Evolutionary conservation across 306 rosid species (phyloP), one percentile per base, ranked within the genome.

Genomic region (Arachis hypogaea): DNA sequence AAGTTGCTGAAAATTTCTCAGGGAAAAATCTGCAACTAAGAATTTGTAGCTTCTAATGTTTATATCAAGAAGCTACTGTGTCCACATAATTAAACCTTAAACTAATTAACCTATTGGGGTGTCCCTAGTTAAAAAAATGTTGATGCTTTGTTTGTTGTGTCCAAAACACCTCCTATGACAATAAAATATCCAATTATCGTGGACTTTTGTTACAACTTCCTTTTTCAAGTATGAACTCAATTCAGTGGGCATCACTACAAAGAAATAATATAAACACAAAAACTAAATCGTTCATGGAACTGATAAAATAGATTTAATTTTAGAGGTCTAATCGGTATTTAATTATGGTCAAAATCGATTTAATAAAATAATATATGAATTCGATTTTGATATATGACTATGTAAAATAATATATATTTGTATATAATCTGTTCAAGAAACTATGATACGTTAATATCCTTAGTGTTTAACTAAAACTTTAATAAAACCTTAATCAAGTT

Each of bases 1-100:
- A 49, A 49, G 16, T 49, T n/a, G 5, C 54, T 49, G 54, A 11
- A 1, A 49, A 49, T 9, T 49, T 11, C 54, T 14, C 18, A 40
- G 59, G 14, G 52, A 4, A 79, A 80, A 69, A 66, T 72, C 30
- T 51, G 29, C 14, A 75, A 72, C 40, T 81, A 74, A 74, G 80
- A 80, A 76, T 72, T 77, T 40, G 43, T 49, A 71, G 50, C 36
- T 46, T 46, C 11, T 49, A 36, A 61, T 47, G 8, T 14, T 38
- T 0, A 22, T 6, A 43, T 44, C 9, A 7, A 7, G 52, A 51
- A 52, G 54, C 49, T 47, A 29, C 33, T 28, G 30, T 14, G 30
- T 14, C 58, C 76, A 71, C 54, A 69, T 30, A 30, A 30, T 30
- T 30, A 70, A 70, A 70, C 2, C 12, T 71, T 71, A 29, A 58